phyloP scores from a whole-genome alignment of 2,329 filamentous ascomycete genomes.

The Macrophomina phaseolina region DNA sequence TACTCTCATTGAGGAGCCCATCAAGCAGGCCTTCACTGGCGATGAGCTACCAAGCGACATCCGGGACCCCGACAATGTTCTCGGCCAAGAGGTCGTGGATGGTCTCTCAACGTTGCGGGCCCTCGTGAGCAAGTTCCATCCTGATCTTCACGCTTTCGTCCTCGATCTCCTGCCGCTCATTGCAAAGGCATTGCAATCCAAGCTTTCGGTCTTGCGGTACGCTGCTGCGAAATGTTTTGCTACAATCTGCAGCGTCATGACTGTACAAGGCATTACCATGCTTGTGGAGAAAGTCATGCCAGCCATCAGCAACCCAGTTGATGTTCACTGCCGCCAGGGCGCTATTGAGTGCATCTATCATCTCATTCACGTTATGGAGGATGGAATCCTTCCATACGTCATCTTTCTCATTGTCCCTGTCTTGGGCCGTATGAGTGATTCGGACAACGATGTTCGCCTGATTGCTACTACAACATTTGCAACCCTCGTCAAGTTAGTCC shows the following conservation, averaged over 20 bases:
- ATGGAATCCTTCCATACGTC: conserved; percentile 92
- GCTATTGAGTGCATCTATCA: conserved; percentile 96
- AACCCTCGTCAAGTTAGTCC: conserved; percentile 94
- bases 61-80: conserved; percentile 71
- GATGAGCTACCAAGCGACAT: conserved; percentile 73
- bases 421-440: conserved; percentile 96
- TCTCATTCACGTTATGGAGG: conserved; percentile 97
- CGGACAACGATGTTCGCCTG: conserved; percentile 91
- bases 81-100: conserved; percentile 93
- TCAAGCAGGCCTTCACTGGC: conserved; percentile 74
- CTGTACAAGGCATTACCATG: conserved; percentile 93
- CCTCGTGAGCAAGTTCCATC: conserved; percentile 85
- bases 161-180: conserved; percentile 83
- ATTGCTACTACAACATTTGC: conserved; percentile 97
- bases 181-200: conserved; percentile 84
- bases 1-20: conserved; percentile 79
- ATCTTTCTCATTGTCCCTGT: conserved; percentile 99
- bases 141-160: conserved; percentile 77
- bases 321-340: conserved; percentile 88
- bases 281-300: conserved; percentile 92
- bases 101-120: conserved; percentile 91
- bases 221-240: conserved; percentile 97
- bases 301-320: conserved; percentile 86
- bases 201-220: conserved; percentile 91
- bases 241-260: conserved; percentile 95